Conservation (phyloP, 2,329 filamentous ascomycete species). For the Trichoderma brevicompactum region DNA sequence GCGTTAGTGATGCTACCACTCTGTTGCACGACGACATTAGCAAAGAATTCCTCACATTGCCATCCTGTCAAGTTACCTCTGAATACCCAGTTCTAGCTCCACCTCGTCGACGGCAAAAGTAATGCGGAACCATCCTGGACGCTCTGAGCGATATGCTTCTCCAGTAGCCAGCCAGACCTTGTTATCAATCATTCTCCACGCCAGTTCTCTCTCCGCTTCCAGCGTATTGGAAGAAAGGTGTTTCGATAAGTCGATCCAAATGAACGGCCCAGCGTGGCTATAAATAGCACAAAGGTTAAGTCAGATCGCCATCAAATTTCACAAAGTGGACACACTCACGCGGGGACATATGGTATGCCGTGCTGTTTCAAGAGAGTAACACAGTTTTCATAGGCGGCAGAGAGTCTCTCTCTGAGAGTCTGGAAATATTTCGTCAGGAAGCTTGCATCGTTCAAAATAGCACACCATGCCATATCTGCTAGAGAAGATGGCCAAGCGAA, state of each 20-base stretch:
- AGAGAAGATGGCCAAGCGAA: slow-evolving; percentile 4
- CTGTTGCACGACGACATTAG: background rate
- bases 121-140: background rate
- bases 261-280: background rate
- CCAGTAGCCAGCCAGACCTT: slow-evolving; percentile 8
- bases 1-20: background rate
- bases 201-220: background rate
- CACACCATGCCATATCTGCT: background rate
- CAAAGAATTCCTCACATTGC: background rate
- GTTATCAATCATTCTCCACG: slow-evolving; percentile 12
- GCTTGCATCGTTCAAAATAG: background rate
- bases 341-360: background rate
- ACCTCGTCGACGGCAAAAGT: slow-evolving; percentile 8
- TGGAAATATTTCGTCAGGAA: background rate
- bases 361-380: background rate
- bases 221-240: background rate
- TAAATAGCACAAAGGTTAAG: rapidly evolving
- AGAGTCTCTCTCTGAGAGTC: background rate
- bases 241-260: slow-evolving; percentile 6
- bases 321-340: background rate
- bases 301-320: background rate
- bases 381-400: background rate
- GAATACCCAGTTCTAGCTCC: background rate
- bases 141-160: slow-evolving; percentile 7
- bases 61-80: background rate